Evolutionary conservation across 192 early-diverging fungal species (phyloP).

Genomic region (Chytriomyces hyalinus): DNA sequence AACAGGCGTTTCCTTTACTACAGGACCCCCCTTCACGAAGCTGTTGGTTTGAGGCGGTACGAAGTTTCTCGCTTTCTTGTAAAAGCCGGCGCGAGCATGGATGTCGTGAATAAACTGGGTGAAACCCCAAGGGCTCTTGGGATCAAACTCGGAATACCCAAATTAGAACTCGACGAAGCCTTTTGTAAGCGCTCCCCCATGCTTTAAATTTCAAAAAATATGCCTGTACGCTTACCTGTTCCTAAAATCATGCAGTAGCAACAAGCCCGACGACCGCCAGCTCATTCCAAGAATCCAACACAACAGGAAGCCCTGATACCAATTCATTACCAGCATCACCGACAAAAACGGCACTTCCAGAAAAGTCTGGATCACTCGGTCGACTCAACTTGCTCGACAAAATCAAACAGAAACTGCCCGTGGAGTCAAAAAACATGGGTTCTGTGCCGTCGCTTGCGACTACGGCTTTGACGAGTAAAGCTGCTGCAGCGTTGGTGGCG

Average conservation of each 20-base stretch:
- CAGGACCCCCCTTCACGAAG: conserved; percentile 56
- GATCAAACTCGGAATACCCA: conserved; percentile 21
- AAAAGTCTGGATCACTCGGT: conserved; percentile 4
- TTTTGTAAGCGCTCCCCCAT: conserved; percentile 24
- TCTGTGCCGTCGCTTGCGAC: neutral
- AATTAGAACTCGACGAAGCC: conserved; percentile 34
- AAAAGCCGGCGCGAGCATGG: conserved; percentile 27
- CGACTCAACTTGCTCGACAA: conserved; percentile 22
- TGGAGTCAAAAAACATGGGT: neutral
- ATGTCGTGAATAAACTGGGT: conserved; percentile 2
- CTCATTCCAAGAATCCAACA: conserved; percentile 17
- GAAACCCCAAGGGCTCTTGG: conserved; percentile 34
- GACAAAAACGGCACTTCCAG: neutral
- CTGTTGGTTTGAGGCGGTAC: conserved; percentile 17
- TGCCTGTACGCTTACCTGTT: neutral
- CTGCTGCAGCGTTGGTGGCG: neutral
- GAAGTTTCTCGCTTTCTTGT: conserved; percentile 44
- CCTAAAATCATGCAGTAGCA: neutral
- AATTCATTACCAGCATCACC: neutral
- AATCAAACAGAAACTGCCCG: conserved; percentile 18
- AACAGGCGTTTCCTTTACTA: too few relatives aligned
- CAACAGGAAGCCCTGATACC: neutral
- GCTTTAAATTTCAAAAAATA: neutral
- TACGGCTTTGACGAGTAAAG: neutral
- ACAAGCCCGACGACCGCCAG: conserved; percentile 16